These are phyloP conservation scores for Boletus insuetus DNA, from an alignment of 768 basidiomycete species.

Conservation along the genomic window DNA sequence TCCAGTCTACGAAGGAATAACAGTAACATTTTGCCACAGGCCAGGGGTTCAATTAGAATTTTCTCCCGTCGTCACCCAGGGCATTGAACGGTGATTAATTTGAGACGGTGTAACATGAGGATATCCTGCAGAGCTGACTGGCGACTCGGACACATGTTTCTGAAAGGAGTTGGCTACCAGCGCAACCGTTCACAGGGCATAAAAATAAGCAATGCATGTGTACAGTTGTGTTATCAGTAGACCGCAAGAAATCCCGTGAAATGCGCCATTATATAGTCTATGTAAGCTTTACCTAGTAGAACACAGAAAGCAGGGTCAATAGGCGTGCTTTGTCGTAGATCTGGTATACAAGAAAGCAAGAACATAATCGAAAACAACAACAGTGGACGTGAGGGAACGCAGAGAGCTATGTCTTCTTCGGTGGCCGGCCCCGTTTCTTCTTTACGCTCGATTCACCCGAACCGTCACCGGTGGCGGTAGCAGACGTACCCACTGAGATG, in stretches of 20 bases:
- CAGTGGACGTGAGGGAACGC: constrained; percentile 8
- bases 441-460: constrained; percentile 49
- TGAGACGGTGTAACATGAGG: constrained; percentile 30
- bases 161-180: constrained; percentile 15
- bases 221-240: constrained; percentile 10
- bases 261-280: constrained; percentile 36
- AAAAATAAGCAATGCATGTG: constrained; percentile 32
- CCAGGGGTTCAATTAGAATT: constrained; percentile 22
- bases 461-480: constrained; percentile 34
- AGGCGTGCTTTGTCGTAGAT: constrained; percentile 34
- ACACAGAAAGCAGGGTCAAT: constrained; percentile 35
- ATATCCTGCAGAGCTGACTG: constrained; percentile 26
- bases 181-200: constrained; percentile 30
- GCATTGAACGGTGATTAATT: constrained; percentile 36
- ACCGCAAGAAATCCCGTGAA: constrained; percentile 23
- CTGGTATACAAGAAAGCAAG: constrained; percentile 36
- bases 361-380: constrained; percentile 24
- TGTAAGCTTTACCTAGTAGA: constrained; percentile 33
- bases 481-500: constrained; percentile 34
- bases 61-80: constrained; percentile 18
- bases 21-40: constrained; percentile 13
- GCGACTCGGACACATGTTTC: constrained; percentile 21
- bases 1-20: constrained; percentile 25
- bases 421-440: constrained; percentile 75
- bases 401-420: constrained; percentile 37